phyloP scores from a whole-genome alignment of 495 filamentous ascomycete genomes.

The Xylaria flabelliformis region DNA sequence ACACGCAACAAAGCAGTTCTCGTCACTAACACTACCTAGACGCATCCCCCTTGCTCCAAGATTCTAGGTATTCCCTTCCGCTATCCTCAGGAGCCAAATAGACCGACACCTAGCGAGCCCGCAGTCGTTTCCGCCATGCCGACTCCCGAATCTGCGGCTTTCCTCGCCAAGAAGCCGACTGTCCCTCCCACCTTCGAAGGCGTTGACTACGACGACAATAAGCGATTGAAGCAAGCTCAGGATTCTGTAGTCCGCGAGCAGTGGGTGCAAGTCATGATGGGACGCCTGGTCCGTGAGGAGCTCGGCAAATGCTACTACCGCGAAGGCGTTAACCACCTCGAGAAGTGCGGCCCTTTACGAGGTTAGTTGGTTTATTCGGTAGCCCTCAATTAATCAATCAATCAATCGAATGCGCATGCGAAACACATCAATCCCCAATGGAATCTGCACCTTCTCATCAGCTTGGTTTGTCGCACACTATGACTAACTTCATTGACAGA shows the following conservation, averaged over 20 bases:
- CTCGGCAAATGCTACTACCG: slow-evolving; percentile 92
- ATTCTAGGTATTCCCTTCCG: neutral
- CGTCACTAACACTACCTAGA: neutral
- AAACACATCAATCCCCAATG: neutral
- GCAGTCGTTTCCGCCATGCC: slow-evolving; percentile 59
- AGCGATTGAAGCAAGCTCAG: slow-evolving; percentile 87
- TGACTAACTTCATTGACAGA: slow-evolving; percentile 60
- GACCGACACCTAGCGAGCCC: neutral
- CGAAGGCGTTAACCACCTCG: slow-evolving; percentile 95
- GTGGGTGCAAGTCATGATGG: slow-evolving; percentile 98
- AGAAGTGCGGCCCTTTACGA: slow-evolving; percentile 92
- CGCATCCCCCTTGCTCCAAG: neutral
- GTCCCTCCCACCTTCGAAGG: slow-evolving; percentile 95
- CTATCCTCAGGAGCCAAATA: neutral
- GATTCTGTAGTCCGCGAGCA: slow-evolving; percentile 95
- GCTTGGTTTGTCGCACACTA: slow-evolving; percentile 6
- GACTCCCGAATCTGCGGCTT: slow-evolving; percentile 89
- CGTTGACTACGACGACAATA: slow-evolving; percentile 94
- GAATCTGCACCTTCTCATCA: too few species aligned
- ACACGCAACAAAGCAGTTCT: slow-evolving; percentile 4
- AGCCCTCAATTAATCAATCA: slow-evolving; percentile 1
- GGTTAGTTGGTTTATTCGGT: slow-evolving; percentile 63
- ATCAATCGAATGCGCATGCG: slow-evolving; percentile 2
- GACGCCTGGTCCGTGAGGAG: slow-evolving; percentile 89
- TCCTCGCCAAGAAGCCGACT: slow-evolving; percentile 92